Evolutionary conservation across 805 yeast genomes (phyloP).

Genomic region (Cyberlindnera misumaiensis): DNA sequence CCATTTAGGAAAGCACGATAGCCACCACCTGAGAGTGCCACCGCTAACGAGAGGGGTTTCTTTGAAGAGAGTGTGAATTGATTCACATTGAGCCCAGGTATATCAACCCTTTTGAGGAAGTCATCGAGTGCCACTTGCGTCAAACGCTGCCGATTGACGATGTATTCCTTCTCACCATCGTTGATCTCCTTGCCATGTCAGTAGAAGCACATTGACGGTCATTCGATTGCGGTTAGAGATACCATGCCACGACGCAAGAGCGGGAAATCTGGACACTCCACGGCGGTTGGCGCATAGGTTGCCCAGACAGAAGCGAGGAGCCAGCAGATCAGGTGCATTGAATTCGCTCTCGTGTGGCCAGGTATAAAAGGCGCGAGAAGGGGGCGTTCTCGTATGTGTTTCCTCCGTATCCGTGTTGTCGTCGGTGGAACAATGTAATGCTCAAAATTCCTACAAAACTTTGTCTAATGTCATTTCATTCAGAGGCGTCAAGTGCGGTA

Average conservation of each 20-base stretch:
- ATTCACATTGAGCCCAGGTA: slow-evolving; percentile 29
- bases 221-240: slow-evolving; percentile 3
- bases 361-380: too few relatives aligned
- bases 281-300: slow-evolving; percentile 21
- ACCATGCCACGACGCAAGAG: slow-evolving; percentile 14
- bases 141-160: slow-evolving; percentile 23
- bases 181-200: slow-evolving; percentile 5
- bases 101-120: slow-evolving; percentile 25
- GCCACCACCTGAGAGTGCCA: slow-evolving; percentile 81
- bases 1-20: slow-evolving; percentile 84
- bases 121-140: slow-evolving; percentile 26
- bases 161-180: slow-evolving; percentile 21
- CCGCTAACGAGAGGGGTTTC: slow-evolving; percentile 39
- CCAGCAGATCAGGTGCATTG: not conserved
- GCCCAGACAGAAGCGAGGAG: not conserved
- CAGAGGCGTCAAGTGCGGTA: slow-evolving; percentile 18
- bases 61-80: slow-evolving; percentile 16
- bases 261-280: slow-evolving; percentile 23
- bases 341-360: too few relatives aligned
- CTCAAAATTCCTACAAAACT: not conserved
- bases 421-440: not conserved
- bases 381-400: too few relatives aligned
- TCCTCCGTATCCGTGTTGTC: too few relatives aligned
- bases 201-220: not conserved
- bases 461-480: not conserved